A percentile compares a stretch with the other conserved stretches of the same genome.
Evolutionary conservation across 2,329 filamentous ascomycete genomes (phyloP).

Genomic region (Fusarium papillatum): DNA sequence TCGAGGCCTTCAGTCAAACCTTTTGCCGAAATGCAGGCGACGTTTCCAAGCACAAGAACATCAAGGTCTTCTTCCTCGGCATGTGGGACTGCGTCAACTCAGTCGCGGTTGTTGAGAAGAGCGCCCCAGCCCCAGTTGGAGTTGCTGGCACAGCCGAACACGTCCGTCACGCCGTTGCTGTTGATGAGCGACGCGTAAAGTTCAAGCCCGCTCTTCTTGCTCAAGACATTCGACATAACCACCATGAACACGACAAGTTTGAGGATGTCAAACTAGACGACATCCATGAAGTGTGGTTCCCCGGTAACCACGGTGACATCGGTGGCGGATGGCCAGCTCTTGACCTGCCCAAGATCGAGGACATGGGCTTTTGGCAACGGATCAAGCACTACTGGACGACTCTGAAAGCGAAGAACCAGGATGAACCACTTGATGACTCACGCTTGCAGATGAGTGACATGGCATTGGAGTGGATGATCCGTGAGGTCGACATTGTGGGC

Average conservation of each 20-base stretch:
- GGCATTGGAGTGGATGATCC: conserved; percentile 66
- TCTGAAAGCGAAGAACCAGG: conserved; percentile 47
- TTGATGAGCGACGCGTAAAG: conserved; percentile 68
- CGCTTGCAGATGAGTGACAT: conserved; percentile 62
- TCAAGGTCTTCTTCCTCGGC: conserved; percentile 66
- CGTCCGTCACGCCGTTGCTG: conserved; percentile 65
- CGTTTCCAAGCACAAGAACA: conserved; percentile 44
- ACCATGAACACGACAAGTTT: conserved; percentile 28
- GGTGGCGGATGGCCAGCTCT: conserved; percentile 64
- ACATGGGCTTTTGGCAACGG: conserved; percentile 49
- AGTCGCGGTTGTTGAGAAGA: conserved; percentile 57
- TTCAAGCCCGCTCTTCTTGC: conserved; percentile 65
- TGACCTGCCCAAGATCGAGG: conserved; percentile 20
- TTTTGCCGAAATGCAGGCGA: conserved; percentile 56
- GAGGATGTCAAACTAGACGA: neutral
- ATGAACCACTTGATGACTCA: conserved; percentile 47
- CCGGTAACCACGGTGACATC: conserved; percentile 66
- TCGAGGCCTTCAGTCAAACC: conserved; percentile 60
- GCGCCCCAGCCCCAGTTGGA: conserved; percentile 52
- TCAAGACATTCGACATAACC: conserved; percentile 50
- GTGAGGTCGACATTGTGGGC: conserved; percentile 58
- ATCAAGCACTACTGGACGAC: conserved; percentile 53
- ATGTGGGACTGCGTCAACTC: conserved; percentile 69
- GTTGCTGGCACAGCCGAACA: conserved; percentile 57
- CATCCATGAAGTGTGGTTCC: conserved; percentile 66